Evolutionary conservation across 768 basidiomycete genomes (phyloP).

Genomic region (Termitomyces titanicus): DNA sequence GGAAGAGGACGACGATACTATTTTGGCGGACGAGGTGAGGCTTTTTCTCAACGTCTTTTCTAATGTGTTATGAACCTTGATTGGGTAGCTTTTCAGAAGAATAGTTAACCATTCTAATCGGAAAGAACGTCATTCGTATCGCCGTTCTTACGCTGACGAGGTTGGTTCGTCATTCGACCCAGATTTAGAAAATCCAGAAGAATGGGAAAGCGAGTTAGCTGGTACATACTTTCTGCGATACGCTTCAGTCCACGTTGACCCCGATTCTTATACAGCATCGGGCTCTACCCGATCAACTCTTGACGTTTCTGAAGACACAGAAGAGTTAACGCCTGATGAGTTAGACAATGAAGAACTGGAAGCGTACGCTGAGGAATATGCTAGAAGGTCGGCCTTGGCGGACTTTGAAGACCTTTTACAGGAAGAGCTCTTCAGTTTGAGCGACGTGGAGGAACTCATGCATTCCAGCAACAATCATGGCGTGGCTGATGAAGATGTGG

Average conservation of each 20-base stretch:
- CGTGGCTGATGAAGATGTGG: constrained; percentile 19
- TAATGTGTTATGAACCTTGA: background rate
- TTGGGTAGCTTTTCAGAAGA: constrained; percentile 56
- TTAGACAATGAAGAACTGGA: constrained; percentile 54
- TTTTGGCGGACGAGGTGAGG: constrained; percentile 63
- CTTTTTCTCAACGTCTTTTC: background rate
- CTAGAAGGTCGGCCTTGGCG: constrained; percentile 32
- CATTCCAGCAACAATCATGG: background rate
- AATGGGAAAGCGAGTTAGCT: constrained; percentile 58
- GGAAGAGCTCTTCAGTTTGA: constrained; percentile 37
- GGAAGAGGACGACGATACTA: constrained; percentile 58
- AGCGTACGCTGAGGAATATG: constrained; percentile 55
- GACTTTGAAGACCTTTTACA: constrained; percentile 47
- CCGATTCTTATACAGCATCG: constrained; percentile 1
- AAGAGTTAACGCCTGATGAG: constrained; percentile 38
- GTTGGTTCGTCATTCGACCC: constrained; percentile 80
- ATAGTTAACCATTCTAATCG: constrained; percentile 55
- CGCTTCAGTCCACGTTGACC: background rate
- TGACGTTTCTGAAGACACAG: constrained; percentile 2
- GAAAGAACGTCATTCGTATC: constrained; percentile 49
- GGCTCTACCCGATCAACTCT: background rate
- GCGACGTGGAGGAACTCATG: constrained; percentile 26
- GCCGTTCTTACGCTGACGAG: constrained; percentile 60
- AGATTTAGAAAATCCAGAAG: constrained; percentile 55
- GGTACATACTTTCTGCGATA: constrained; percentile 25